Conservation (phyloP, 2,329 filamentous ascomycete species). For the Neofusicoccum umdonicola region DNA sequence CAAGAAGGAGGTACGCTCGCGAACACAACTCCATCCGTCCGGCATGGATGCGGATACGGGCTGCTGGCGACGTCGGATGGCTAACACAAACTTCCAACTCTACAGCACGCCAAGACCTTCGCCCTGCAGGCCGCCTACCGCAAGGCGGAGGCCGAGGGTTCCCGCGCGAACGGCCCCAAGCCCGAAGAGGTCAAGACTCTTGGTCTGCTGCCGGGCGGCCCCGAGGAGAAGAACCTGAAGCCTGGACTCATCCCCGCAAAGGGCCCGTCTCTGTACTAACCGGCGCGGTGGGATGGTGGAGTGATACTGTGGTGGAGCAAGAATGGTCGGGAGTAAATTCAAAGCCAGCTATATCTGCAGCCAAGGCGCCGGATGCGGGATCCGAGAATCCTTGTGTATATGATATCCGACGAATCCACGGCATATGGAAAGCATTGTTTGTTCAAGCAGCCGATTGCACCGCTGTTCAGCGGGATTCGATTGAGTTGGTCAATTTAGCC, state of each 20-base stretch:
- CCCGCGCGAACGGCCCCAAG: constrained; percentile 75
- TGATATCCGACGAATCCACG: constrained; percentile 13
- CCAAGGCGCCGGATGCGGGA: background rate
- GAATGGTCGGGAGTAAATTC: background rate
- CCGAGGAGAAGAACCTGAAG: constrained; percentile 65
- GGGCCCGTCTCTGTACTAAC: constrained; percentile 1
- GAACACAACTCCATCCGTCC: constrained; percentile 17
- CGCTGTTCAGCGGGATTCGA: background rate
- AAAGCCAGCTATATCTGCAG: background rate
- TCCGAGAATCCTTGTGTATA: background rate
- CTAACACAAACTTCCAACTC: background rate
- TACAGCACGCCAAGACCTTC: constrained; percentile 71
- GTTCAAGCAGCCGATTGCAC: no score
- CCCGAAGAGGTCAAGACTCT: constrained; percentile 85
- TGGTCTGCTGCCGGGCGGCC: constrained; percentile 72
- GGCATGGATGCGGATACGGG: constrained; percentile 9
- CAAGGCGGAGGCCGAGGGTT: constrained; percentile 69
- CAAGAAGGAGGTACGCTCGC: constrained; percentile 82
- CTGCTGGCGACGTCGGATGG: background rate
- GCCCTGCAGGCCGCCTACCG: constrained; percentile 82
- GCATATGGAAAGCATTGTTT: background rate
- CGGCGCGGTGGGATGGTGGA: background rate
- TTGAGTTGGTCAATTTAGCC: no score
- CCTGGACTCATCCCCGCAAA: constrained; percentile 5
- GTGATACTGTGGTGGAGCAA: background rate